A percentile compares a stretch with the other conserved stretches of the same genome.
Conservation (phyloP, 2,329 filamentous ascomycete species). For the Helotiales sp. region DNA sequence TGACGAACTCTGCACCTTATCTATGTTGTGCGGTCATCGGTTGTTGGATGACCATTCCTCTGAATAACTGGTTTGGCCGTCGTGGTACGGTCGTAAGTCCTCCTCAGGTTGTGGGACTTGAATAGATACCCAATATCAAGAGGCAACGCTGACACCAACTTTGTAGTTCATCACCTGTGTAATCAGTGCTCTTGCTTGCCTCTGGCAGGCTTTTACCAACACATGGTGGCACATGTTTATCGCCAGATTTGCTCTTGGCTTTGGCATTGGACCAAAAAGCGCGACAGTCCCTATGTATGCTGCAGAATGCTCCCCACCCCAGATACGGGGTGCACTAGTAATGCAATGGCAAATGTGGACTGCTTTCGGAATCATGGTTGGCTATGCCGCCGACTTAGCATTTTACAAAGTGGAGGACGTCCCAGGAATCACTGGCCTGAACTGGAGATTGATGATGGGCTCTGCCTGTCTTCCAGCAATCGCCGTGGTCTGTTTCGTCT, state of each 20-base stretch:
- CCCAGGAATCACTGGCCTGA: slow-evolving; percentile 47
- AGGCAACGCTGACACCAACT: background rate
- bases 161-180: slow-evolving; percentile 66
- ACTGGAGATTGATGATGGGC: slow-evolving; percentile 67
- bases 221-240: slow-evolving; percentile 74
- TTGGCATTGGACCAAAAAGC: slow-evolving; percentile 78
- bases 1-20: slow-evolving; percentile 65
- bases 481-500: slow-evolving; percentile 71
- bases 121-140: background rate
- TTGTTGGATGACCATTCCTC: slow-evolving; percentile 54
- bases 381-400: slow-evolving; percentile 62
- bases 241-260: slow-evolving; percentile 71
- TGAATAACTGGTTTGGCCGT: slow-evolving; percentile 71
- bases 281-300: slow-evolving; percentile 72
- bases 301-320: slow-evolving; percentile 58
- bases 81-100: slow-evolving; percentile 62
- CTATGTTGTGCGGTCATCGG: slow-evolving; percentile 58
- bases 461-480: slow-evolving; percentile 65
- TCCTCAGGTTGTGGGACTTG: background rate
- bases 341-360: slow-evolving; percentile 84
- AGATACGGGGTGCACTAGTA: slow-evolving; percentile 61
- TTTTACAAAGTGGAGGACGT: slow-evolving; percentile 52
- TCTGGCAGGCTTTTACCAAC: slow-evolving; percentile 54
- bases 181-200: slow-evolving; percentile 59
- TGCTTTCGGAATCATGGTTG: slow-evolving; percentile 64